Evolutionary conservation across 177 flowering plant species (phyloP).

Genomic region (Vitis hybrid): DNA sequence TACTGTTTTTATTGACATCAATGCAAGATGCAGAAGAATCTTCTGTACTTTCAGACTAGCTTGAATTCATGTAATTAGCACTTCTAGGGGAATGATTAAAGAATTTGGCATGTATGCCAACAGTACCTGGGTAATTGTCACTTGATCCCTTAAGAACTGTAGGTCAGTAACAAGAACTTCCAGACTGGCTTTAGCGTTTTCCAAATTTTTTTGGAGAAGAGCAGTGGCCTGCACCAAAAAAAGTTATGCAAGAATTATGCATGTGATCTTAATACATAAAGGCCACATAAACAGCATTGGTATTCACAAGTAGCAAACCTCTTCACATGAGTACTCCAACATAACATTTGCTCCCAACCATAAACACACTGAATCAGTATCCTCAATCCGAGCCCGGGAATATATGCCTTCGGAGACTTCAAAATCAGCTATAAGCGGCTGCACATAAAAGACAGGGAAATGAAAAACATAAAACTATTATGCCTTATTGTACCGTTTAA

Average conservation of each 20-base stretch:
- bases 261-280: conserved; percentile 2
- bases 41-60: neutral
- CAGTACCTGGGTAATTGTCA: conserved; percentile 82
- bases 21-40: neutral
- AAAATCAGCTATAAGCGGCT: conserved; percentile 80
- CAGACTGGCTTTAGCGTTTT: conserved; percentile 93
- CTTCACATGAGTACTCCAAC: conserved; percentile 90
- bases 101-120: neutral
- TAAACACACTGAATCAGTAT: conserved; percentile 73
- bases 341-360: conserved; percentile 98
- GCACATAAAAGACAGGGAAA: conserved; percentile 18
- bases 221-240: conserved; percentile 60
- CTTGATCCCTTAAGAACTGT: conserved; percentile 90
- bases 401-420: conserved; percentile 96
- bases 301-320: conserved; percentile 41
- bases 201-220: conserved; percentile 76
- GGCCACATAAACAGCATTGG: neutral
- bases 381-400: conserved; percentile 75
- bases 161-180: conserved; percentile 82
- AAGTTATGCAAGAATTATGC: conserved; percentile 1
- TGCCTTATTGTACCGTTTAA: neutral
- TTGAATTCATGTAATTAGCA: neutral
- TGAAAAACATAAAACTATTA: neutral
- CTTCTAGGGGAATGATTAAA: neutral
- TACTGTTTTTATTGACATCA: neutral